Conservation (phyloP, 352 stramenopile species). For the Thalassiosira hispida region DNA sequence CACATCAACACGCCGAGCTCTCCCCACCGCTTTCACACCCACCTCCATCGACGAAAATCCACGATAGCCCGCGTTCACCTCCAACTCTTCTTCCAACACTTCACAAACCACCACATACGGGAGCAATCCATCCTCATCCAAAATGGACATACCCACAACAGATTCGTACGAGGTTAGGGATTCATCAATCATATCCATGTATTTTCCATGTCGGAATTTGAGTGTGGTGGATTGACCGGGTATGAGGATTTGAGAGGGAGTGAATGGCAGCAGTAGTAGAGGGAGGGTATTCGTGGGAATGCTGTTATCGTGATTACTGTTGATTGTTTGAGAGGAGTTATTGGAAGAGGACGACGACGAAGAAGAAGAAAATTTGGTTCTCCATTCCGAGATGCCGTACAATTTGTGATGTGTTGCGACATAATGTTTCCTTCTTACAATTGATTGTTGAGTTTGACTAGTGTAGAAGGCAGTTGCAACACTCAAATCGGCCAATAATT, state of each 20-base stretch:
- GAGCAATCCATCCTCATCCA: constrained; percentile 44
- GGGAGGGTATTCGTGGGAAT: constrained; percentile 11
- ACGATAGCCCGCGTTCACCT: constrained; percentile 38
- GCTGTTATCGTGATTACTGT: background rate
- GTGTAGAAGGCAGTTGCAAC: no score
- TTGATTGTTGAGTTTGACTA: no score
- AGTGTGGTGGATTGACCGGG: constrained; percentile 43
- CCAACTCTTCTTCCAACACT: constrained; percentile 43
- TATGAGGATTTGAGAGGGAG: constrained; percentile 33
- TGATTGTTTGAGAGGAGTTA: background rate
- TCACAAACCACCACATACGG: constrained; percentile 42
- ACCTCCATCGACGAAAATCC: constrained; percentile 46
- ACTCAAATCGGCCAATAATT: no score
- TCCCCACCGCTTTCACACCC: constrained; percentile 29
- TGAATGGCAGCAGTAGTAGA: constrained; percentile 44
- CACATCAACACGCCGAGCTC: constrained; percentile 3
- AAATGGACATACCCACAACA: constrained; percentile 37
- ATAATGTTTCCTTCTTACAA: background rate
- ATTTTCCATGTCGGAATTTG: constrained; percentile 49
- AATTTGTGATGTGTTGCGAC: background rate
- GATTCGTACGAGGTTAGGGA: constrained; percentile 36
- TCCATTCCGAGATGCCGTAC: constrained; percentile 38
- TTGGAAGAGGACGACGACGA: background rate
- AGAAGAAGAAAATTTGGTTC: constrained; percentile 29
- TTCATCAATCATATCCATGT: constrained; percentile 58